These are phyloP conservation scores for Ustanciosporium gigantosporum DNA, from an alignment of 1,284 basidiomycete genomes.

Conservation along the genomic window DNA sequence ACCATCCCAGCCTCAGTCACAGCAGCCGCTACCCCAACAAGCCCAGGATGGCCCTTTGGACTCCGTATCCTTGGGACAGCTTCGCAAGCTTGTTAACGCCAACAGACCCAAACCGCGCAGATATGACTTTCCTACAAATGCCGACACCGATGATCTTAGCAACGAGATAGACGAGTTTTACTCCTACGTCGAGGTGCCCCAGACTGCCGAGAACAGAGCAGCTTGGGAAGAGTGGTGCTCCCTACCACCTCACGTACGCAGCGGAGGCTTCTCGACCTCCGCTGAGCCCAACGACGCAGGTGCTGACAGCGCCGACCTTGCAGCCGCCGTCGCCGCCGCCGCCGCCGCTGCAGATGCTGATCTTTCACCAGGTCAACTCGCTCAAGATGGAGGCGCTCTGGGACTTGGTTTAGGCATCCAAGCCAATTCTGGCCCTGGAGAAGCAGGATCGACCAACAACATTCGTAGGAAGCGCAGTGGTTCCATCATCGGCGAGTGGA, in stretches of 20 bases:
- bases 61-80: slow-evolving; percentile 44
- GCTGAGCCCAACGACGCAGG: slow-evolving; percentile 5
- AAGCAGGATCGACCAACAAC: neutral
- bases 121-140: slow-evolving; percentile 52
- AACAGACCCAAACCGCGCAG: slow-evolving; percentile 38
- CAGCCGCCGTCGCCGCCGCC: neutral
- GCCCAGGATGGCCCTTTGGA: slow-evolving; percentile 35
- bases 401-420: slow-evolving; percentile 26
- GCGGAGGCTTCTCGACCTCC: slow-evolving; percentile 12
- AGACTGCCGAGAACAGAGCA: slow-evolving; percentile 82
- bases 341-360: neutral
- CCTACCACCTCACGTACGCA: slow-evolving; percentile 16
- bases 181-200: slow-evolving; percentile 92
- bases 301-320: slow-evolving; percentile 4
- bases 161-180: slow-evolving; percentile 98
- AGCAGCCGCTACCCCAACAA: slow-evolving; percentile 11
- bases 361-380: neutral
- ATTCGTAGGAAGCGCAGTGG: slow-evolving; percentile 18
- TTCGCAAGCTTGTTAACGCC: slow-evolving; percentile 38
- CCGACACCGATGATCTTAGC: slow-evolving; percentile 88
- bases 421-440: neutral
- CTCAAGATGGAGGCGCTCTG: slow-evolving; percentile 20
- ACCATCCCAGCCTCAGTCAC: slow-evolving; percentile 7
- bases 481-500: slow-evolving; percentile 46
- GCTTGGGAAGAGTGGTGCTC: slow-evolving; percentile 73